Percentiles rank a stretch among this genome's conserved stretches.
Evolutionary conservation across 106 monocot genomes (phyloP).

Genomic region (Allium sativum): DNA sequence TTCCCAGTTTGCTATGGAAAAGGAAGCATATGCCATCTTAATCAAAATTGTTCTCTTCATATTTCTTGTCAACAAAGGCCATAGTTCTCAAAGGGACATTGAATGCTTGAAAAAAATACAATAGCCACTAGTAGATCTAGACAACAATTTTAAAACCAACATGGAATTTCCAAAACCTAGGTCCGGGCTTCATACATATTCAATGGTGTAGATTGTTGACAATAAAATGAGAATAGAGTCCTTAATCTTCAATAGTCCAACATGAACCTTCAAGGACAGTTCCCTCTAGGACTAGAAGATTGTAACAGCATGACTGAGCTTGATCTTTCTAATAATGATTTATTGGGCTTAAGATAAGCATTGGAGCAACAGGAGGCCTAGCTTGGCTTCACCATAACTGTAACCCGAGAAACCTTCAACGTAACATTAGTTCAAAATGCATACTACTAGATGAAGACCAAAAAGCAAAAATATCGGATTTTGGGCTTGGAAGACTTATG

Average conservation of each 20-base stretch:
- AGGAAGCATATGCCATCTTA: slow-evolving; percentile 1
- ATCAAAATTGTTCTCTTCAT: slow-evolving; percentile 23
- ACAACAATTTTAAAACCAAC: slow-evolving; percentile 14
- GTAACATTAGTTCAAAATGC: slow-evolving; percentile 90
- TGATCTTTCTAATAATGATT: slow-evolving; percentile 61
- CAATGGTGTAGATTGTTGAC: slow-evolving; percentile 87
- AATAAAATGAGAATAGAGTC: slow-evolving; percentile 67
- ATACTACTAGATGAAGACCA: slow-evolving; percentile 75
- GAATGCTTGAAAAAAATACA: slow-evolving; percentile 46
- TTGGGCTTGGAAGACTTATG: slow-evolving; percentile 82
- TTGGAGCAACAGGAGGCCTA: slow-evolving; percentile 68
- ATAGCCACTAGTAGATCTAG: slow-evolving; percentile 50
- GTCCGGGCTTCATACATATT: slow-evolving; percentile 54
- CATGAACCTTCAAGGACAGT: slow-evolving; percentile 62
- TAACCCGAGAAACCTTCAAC: slow-evolving; percentile 83
- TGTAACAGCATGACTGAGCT: slow-evolving; percentile 66
- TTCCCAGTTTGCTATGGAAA: slow-evolving; percentile 9
- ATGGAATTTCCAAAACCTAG: slow-evolving; percentile 58
- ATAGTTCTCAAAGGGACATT: slow-evolving; percentile 46
- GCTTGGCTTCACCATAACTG: slow-evolving; percentile 95
- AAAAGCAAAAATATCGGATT: slow-evolving; percentile 80
- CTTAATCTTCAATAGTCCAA: slow-evolving; percentile 50
- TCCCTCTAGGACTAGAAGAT: slow-evolving; percentile 58
- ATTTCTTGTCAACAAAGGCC: slow-evolving; percentile 19
- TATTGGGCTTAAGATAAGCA: slow-evolving; percentile 56